A percentile compares a stretch with the other conserved stretches of the same genome.
phyloP scores from a whole-genome alignment of 2,329 filamentous ascomycete species.

The Verticillium dahliae region DNA sequence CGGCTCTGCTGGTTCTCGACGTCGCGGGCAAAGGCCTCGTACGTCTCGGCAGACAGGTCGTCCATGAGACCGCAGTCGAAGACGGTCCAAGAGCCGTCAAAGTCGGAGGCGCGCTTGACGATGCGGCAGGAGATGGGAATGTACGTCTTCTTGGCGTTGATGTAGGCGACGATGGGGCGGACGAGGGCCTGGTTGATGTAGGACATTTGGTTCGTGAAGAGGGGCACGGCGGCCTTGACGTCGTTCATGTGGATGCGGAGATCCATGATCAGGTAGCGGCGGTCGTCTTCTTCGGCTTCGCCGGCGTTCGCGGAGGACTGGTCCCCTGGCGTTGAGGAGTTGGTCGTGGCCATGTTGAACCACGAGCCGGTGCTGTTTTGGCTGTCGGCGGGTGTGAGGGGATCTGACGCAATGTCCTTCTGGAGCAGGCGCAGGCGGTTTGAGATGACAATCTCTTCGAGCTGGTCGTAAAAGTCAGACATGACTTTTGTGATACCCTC shows the following conservation, averaged over 20 bases:
- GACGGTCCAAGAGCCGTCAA: slow-evolving; percentile 91
- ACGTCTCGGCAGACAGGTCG: slow-evolving; percentile 87
- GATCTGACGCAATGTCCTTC: slow-evolving; percentile 25
- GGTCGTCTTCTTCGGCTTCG: slow-evolving; percentile 52
- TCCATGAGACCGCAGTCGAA: slow-evolving; percentile 93
- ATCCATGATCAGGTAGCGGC: slow-evolving; percentile 86
- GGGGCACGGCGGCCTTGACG: slow-evolving; percentile 83
- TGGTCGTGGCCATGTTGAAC: neutral
- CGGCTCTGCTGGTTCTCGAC: slow-evolving; percentile 85
- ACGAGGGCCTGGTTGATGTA: slow-evolving; percentile 96
- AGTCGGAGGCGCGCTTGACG: slow-evolving; percentile 81
- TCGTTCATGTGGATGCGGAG: slow-evolving; percentile 93
- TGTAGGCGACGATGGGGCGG: slow-evolving; percentile 94
- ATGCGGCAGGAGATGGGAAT: slow-evolving; percentile 94
- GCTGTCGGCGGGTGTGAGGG: slow-evolving; percentile 18
- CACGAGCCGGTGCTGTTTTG: slow-evolving; percentile 22
- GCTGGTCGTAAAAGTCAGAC: slow-evolving; percentile 92
- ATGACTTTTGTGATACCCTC: slow-evolving; percentile 90
- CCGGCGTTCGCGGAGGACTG: slow-evolving; percentile 3
- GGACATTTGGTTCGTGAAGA: slow-evolving; percentile 86
- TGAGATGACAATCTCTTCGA: slow-evolving; percentile 85
- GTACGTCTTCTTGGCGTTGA: slow-evolving; percentile 90
- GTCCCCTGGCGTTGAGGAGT: slow-evolving; percentile 6
- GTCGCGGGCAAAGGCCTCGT: slow-evolving; percentile 87
- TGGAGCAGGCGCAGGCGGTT: slow-evolving; percentile 61